Conservation (phyloP, 208 protist genomes). For the Leishmania guyanensis region DNA sequence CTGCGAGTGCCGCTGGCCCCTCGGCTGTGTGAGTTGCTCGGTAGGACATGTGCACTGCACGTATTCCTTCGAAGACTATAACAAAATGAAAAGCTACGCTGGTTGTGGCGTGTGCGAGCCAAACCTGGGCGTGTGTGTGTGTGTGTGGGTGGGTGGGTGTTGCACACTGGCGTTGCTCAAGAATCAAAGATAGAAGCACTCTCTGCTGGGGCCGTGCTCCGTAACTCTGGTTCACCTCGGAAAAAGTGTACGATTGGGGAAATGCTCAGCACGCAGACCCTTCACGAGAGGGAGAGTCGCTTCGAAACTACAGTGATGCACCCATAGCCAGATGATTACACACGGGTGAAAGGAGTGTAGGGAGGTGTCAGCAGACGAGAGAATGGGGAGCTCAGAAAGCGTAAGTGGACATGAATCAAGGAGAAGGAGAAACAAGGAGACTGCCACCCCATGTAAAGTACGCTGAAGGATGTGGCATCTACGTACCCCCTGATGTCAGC, state of each 20-base stretch:
- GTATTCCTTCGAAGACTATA: background rate
- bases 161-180: background rate
- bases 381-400: background rate
- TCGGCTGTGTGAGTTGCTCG: background rate
- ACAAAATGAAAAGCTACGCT: background rate
- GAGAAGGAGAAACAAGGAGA: background rate
- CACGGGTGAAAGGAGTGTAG: background rate
- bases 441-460: background rate
- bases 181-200: background rate
- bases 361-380: conserved; percentile 2
- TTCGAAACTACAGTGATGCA: background rate
- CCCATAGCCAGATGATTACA: background rate
- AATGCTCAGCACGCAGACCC: background rate
- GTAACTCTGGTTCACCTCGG: background rate
- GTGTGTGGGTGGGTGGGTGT: background rate
- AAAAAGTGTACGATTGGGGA: background rate
- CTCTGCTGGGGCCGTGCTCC: background rate
- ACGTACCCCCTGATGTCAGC: background rate
- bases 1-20: conserved; percentile 7
- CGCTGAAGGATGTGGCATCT: background rate
- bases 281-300: background rate
- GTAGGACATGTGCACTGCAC: background rate
- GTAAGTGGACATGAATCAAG: background rate
- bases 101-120: background rate
- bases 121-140: background rate